Evolutionary conservation across 225 moss, liverwort and hornwort genomes (phyloP), one percentile per base, ranked within the genome.

Genomic region (Pleurozium schreberi): DNA sequence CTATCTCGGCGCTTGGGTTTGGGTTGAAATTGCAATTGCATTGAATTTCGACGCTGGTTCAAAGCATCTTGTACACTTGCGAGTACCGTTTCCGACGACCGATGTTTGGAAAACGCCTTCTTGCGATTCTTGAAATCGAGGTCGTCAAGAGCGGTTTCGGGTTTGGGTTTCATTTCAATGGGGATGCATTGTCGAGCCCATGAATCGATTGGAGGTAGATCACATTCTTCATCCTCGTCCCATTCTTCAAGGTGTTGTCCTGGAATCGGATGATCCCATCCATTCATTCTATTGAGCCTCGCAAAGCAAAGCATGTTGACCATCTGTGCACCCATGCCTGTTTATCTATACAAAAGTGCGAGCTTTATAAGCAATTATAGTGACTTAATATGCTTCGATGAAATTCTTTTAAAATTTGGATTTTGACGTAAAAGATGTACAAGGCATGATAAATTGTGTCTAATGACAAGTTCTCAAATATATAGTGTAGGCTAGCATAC

Each of bases 141-240:
- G 2, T 90, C 73, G 0, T 80, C 80, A 0, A 58, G 30, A 3
- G 69, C 6, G 0, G 28, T 3, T 2, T 14, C 3, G 0, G 50
- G 19, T 38, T 73, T 78, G 0, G 80, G 52, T 43, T 88, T 89
- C 52, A 81, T 1, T 53, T 93, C 93, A 4, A 94, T 82, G 2
- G 94, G 93, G 16, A 94, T 82, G 85, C 93, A 92, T 53, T 93
- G 93, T 1, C 92, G 89, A 15, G 94, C 94, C 94, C 94, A 94
- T 2, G 90, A 68, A 43, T 94, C 93, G 2, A 94, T 87, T 0
- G 93, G 93, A 3, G 94, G 93, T 17, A 94, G 89, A 4, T 89
- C 55, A 2, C 90, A 89, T 45, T 89, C 93, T 59, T 91, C 65
- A 4, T 90, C 90, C 60, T 86, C 90, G 1, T 93, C 88, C 94